A percentile compares a stretch with the other conserved stretches of the same genome.
These are phyloP conservation scores for Geranomyces variabilis DNA, from an alignment of 192 early-diverging fungal genomes.

Conservation along the genomic window DNA sequence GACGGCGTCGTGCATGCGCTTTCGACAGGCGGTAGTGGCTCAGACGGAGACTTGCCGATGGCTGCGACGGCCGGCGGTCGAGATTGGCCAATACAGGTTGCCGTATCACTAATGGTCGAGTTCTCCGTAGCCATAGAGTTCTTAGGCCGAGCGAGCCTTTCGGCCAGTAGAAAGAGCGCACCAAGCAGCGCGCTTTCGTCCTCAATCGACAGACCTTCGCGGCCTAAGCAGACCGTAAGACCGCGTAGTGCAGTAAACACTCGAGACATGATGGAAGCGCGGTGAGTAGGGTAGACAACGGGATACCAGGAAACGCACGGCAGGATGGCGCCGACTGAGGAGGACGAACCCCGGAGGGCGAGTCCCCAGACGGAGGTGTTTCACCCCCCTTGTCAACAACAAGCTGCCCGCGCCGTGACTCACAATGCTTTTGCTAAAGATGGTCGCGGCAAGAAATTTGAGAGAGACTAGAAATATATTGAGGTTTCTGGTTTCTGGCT, in stretches of 20 bases:
- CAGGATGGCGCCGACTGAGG: too few relatives aligned
- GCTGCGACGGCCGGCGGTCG: not conserved
- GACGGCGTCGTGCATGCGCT: too few relatives aligned
- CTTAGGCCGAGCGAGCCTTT: not conserved
- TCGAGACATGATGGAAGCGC: not conserved
- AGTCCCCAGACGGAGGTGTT: too few relatives aligned
- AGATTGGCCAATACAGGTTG: not conserved
- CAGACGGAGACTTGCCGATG: not conserved
- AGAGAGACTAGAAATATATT: too few relatives aligned
- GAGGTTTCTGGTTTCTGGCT: too few relatives aligned
- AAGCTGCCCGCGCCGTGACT: too few relatives aligned
- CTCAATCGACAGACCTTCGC: not conserved
- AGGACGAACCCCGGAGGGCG: too few relatives aligned
- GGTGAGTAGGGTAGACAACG: too few relatives aligned
- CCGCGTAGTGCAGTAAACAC: not conserved
- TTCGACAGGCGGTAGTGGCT: not conserved
- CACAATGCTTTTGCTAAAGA: too few relatives aligned
- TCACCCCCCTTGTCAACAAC: too few relatives aligned
- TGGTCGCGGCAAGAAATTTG: too few relatives aligned
- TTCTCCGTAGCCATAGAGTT: not conserved
- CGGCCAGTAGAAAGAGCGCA: slow-evolving; percentile 6
- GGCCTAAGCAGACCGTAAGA: slow-evolving; percentile 1
- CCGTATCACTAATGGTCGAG: not conserved
- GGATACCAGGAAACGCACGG: too few relatives aligned
- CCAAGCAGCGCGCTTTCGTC: not conserved